These are phyloP conservation scores for Meira nashicola DNA, from an alignment of 1,284 basidiomycete genomes.

Conservation along the genomic window DNA sequence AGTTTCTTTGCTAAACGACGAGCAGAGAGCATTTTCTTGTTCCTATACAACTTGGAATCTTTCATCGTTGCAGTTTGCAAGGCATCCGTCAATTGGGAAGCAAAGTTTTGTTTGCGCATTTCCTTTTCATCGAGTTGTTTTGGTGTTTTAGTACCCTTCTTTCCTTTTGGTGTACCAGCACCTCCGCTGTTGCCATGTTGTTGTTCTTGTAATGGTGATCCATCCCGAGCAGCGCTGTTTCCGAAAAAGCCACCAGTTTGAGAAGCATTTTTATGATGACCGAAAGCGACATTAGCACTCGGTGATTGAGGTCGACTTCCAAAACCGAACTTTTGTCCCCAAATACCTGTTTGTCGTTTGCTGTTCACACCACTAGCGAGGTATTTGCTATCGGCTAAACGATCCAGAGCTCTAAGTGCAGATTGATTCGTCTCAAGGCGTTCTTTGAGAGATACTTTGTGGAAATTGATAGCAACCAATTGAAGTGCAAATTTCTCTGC, in stretches of 20 bases:
- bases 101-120: constrained; percentile 32
- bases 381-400: constrained; percentile 45
- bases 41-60: constrained; percentile 45
- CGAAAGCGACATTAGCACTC: constrained; percentile 12
- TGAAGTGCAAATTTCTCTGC: constrained; percentile 42
- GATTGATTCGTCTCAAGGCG: constrained; percentile 41
- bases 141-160: constrained; percentile 18
- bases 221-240: neutral
- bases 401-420: constrained; percentile 43
- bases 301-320: constrained; percentile 22
- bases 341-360: constrained; percentile 18
- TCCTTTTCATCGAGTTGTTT: constrained; percentile 11
- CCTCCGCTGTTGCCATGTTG: constrained; percentile 1
- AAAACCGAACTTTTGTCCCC: constrained; percentile 17
- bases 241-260: constrained; percentile 37
- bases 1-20: constrained; percentile 69
- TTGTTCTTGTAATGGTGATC: constrained; percentile 13
- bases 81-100: constrained; percentile 20
- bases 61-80: constrained; percentile 49
- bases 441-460: constrained; percentile 47
- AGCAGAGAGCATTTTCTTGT: constrained; percentile 63
- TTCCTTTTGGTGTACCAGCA: constrained; percentile 14
- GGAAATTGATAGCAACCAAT: constrained; percentile 47
- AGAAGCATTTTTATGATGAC: constrained; percentile 14
- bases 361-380: constrained; percentile 14